phyloP scores from a whole-genome alignment of 2,329 filamentous ascomycete genomes.

The Fusarium sp. region DNA sequence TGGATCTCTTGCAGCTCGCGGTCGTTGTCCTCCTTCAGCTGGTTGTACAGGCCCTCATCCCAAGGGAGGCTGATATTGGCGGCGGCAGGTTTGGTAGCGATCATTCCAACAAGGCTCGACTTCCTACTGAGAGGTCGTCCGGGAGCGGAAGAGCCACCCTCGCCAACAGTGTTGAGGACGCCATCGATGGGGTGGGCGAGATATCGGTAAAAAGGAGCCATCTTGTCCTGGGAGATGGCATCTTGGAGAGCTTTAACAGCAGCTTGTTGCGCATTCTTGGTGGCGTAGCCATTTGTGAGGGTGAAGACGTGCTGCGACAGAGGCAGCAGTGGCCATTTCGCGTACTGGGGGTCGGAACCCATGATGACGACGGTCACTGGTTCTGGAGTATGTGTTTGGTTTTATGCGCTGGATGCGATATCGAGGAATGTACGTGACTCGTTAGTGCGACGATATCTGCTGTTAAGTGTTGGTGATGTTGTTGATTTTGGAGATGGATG shows the following conservation, averaged over 20 bases:
- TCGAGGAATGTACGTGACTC: not conserved
- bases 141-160: conserved; percentile 63
- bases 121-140: conserved; percentile 73
- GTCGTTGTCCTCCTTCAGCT: conserved; percentile 80
- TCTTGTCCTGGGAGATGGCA: conserved; percentile 85
- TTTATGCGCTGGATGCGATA: conserved; percentile 3
- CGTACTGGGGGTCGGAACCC: conserved; percentile 85
- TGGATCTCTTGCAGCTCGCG: conserved; percentile 79
- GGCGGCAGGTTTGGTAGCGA: conserved; percentile 75
- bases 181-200: conserved; percentile 85
- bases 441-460: not conserved
- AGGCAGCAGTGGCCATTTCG: conserved; percentile 84
- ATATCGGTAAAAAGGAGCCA: conserved; percentile 88
- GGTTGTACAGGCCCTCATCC: conserved; percentile 89
- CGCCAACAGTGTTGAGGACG: conserved; percentile 80
- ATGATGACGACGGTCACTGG: conserved; percentile 60
- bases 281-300: conserved; percentile 81
- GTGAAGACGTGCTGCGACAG: conserved; percentile 88
- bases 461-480: conserved; percentile 14
- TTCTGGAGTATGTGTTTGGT: conserved; percentile 44
- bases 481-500: conserved; percentile 40
- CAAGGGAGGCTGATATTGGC: conserved; percentile 79
- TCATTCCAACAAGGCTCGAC: conserved; percentile 77
- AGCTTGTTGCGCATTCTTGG: conserved; percentile 72
- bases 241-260: conserved; percentile 81